Evolutionary conservation across 345 rosid genomes (phyloP), one percentile per base, ranked within the genome.

Genomic region (Barbarea vulgaris): DNA sequence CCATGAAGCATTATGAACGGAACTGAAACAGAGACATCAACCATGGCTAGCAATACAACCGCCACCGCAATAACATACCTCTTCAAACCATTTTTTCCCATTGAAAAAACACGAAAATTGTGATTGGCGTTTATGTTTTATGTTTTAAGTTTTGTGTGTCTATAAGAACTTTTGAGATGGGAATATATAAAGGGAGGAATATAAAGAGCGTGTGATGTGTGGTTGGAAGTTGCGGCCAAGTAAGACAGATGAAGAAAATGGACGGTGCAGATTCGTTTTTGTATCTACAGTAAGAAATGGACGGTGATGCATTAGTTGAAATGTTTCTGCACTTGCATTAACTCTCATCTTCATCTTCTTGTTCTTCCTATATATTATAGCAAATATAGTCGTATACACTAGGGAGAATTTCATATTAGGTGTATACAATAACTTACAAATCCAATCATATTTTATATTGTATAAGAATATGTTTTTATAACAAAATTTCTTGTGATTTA

Each of bases 1-100:
- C 97, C 96, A 75, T 91, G 97, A 69, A 91, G 81, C 57, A 91
- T 79, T 36, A 91, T 73, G 70, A 91, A 91, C 37, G 97, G 97
- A 59, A 85, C 48, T 14, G 91, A 84, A 64, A 69, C 60, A 52
- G 87, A 81, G 71, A 83, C 72, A 4, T 85, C 83, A 63, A 81
- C 76, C 71, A 77, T 25, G 27, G 47, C 72, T 63, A 14, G 52
- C 64, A 47, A 53, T 59, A 37, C 19, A 75, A 70, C 28, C 60
- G 39, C 66, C 19, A 77, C 72, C 6, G 36, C 80, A 64, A 70
- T 50, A 54, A 41, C 17, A 70, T 1, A 62, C 50, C 41, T 31
- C 31, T 52, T 61, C 50, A 61, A 62, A 62, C 52, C 22, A 3
- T 62, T 63, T 18, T 53, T 51, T 51, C 9, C 65, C 75, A 76